Percentiles rank a stretch among this genome's conserved stretches.
phyloP scores from a whole-genome alignment of 2,329 filamentous ascomycete species.

The Polychaeton citri region DNA sequence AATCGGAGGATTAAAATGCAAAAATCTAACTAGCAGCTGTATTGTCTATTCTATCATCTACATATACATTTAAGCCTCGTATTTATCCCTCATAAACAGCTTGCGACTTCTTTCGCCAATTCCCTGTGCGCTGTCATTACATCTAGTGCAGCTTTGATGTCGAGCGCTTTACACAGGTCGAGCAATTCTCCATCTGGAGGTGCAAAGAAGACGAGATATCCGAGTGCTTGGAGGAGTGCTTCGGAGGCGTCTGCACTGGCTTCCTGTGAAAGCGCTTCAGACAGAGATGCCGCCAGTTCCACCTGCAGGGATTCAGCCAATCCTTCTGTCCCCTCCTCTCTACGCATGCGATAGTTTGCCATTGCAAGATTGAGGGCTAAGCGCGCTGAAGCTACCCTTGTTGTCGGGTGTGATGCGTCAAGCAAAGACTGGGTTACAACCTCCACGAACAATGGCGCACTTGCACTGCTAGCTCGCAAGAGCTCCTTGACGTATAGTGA shows the following conservation, averaged over 20 bases:
- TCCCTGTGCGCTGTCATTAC: conserved; percentile 22
- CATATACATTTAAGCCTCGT: no score
- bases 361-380: conserved; percentile 72
- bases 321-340: conserved; percentile 41
- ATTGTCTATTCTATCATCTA: no score
- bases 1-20: no score
- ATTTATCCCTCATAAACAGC: no score
- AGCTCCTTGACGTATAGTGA: conserved; percentile 48
- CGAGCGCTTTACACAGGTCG: conserved; percentile 66
- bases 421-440: conserved; percentile 68
- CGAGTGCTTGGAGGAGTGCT: conserved; percentile 63
- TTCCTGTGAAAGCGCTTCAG: conserved; percentile 56
- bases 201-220: conserved; percentile 60
- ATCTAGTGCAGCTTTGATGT: conserved; percentile 52
- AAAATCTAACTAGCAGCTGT: no score
- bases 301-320: conserved; percentile 61
- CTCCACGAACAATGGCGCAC: conserved; percentile 44
- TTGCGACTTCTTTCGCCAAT: conserved; percentile 19
- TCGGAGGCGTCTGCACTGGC: conserved; percentile 52
- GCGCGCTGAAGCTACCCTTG: conserved; percentile 69
- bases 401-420: conserved; percentile 58
- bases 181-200: conserved; percentile 60
- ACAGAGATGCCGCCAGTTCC: conserved; percentile 65
- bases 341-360: conserved; percentile 53
- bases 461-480: conserved; percentile 23